Evolutionary conservation across 257 asterid genomes (phyloP).

Genomic region (Solanum habrochaites): DNA sequence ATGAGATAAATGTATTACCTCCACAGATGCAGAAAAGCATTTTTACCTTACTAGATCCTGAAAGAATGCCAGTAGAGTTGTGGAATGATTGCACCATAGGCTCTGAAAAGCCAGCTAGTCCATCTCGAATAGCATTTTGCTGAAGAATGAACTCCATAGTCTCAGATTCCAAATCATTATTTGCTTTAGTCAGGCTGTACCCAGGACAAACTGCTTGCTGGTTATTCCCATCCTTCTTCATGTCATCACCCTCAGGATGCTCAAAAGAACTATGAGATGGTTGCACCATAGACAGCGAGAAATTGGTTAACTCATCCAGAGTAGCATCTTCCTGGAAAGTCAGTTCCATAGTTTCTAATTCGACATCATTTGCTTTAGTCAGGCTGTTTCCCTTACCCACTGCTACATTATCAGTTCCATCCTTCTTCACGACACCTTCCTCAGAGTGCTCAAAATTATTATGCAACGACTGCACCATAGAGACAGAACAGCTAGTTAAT

Average conservation of each 20-base stretch:
- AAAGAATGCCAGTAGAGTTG: conserved; percentile 19
- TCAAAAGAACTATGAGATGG: conserved; percentile 39
- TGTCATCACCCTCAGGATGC: background rate
- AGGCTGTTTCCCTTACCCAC: background rate
- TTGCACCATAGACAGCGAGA: conserved; percentile 15
- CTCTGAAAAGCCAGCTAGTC: background rate
- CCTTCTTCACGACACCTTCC: background rate
- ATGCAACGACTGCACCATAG: conserved; percentile 39
- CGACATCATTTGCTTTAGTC: background rate
- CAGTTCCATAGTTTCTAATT: background rate
- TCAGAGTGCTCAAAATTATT: conserved; percentile 26
- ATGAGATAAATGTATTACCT: background rate
- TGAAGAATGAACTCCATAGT: background rate
- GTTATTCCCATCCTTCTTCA: background rate
- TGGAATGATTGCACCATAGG: background rate
- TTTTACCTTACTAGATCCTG: conserved; percentile 40
- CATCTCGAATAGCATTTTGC: background rate
- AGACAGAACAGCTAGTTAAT: conserved; percentile 30
- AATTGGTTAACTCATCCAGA: background rate
- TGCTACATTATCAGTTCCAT: conserved; percentile 14
- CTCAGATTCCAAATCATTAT: background rate
- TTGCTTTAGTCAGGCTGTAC: background rate
- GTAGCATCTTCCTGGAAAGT: background rate
- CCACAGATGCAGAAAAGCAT: background rate
- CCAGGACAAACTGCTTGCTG: conserved; percentile 10